Conservation (phyloP, 2,329 filamentous ascomycete genomes). For the Fulvia fulva region DNA sequence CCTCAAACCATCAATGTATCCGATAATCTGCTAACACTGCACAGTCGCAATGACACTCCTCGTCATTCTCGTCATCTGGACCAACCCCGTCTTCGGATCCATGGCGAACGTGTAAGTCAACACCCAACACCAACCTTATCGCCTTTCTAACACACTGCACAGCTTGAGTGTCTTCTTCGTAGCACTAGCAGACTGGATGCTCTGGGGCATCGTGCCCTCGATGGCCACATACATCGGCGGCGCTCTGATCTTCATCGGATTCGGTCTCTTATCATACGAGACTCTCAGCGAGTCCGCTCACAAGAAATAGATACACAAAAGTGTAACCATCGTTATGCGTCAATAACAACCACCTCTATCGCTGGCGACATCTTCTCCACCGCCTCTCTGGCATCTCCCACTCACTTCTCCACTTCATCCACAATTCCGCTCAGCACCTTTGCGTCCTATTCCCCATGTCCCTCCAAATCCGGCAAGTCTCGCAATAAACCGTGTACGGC, state of each 20-base stretch:
- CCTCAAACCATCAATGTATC: neutral
- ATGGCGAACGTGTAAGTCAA: constrained; percentile 31
- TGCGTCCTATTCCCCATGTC: too few species aligned
- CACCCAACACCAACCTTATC: neutral
- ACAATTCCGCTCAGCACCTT: too few species aligned
- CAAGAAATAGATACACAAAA: constrained; percentile 17
- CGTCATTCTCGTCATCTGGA: constrained; percentile 33
- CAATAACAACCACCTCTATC: too few species aligned
- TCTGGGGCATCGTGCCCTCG: constrained; percentile 29
- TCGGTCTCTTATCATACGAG: constrained; percentile 30
- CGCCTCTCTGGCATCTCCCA: too few species aligned
- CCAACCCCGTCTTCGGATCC: constrained; percentile 32
- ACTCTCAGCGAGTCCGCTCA: constrained; percentile 19
- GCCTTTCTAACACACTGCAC: constrained; percentile 7
- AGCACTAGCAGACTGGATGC: constrained; percentile 33
- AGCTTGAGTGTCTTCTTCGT: constrained; percentile 32
- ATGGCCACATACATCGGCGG: constrained; percentile 32
- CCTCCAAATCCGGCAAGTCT: too few species aligned
- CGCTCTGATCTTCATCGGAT: constrained; percentile 29
- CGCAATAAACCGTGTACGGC: too few species aligned
- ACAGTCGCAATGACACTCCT: constrained; percentile 31
- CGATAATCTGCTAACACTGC: neutral
- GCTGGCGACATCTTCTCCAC: too few species aligned
- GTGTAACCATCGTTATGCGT: too few species aligned
- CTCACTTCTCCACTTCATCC: too few species aligned